Evolutionary conservation across 202 grass and related monocot species (phyloP), one percentile per base, ranked within the genome.

Genomic region (Sporobolus alterniflorus): DNA sequence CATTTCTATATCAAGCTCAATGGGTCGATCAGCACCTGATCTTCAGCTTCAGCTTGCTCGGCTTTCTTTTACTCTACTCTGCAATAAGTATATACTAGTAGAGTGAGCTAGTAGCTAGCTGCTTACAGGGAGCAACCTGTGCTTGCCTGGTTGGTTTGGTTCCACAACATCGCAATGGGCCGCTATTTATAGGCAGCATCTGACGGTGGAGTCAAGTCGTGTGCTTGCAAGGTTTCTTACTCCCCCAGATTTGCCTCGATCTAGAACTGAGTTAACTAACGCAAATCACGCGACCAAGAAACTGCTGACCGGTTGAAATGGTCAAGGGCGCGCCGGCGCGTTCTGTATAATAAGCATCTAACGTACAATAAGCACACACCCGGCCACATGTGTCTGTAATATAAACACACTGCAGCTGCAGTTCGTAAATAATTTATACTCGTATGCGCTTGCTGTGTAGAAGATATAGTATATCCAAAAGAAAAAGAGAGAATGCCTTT

Each of bases 241-340:
- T 75, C 84, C 83, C 43, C 79, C 84, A 90, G 79, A 75, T 90
- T 87, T 87, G 74, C 62, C 79, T 87, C 86, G 88, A 90, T 86
- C 88, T 86, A 90, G 67, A 86, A 41, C 36, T 69, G 60, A 62
- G 13, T 78, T 64, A 86, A 69, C 17, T 60, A 82, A 66, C 40
- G 20, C 78, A 11, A 64, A 8, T 31, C 62, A 55, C 60, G 29
- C 49, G 18, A 46, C 21, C 21, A 47, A 75, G 71, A 30, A 56
- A 33, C 26, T 42, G 68, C 28, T 12, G 2, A 4, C 0, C 36
- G 72, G 30, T 40, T 87, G 75, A 86, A 78, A 79, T 52, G 79
- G 88, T 86, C 88, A 90, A 85, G 56, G 66, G 9, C 65, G 78
- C 78, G 77, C 76, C 46, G 77, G 77, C 77, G 48, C 64, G 33